Base-by-base conservation (phyloP, 164 flowering plant species). In the Saururus chinensis region DNA sequence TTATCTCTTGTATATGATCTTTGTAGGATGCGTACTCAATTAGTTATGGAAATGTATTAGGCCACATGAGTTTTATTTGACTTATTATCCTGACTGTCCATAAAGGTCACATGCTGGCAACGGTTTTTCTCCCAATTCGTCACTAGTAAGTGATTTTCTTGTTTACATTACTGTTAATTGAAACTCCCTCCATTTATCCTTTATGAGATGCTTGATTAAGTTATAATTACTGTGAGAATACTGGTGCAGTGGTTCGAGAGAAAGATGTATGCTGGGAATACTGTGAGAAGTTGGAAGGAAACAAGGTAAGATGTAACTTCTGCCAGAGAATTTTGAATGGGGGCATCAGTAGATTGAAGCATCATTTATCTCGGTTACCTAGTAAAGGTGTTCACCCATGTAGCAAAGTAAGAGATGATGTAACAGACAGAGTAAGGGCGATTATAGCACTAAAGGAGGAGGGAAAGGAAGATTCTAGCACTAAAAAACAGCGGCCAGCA, bases 211-310 rank as follows among this genome's bases (percentile, higher is more conserved):
- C 49, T 19, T 19, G 23, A 40, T 25, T 62, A 51, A 19, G 8
- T 37, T 58, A 10, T 24, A 52, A 26, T 30, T 10, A 3, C 52
- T 9, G 13, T 62, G 49, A 12, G 49, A 42, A 8, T 7, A 20
- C 23, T 51, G 19, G 30, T 49, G 59, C 83, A 88, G 93, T 91
- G 98, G 98, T 92, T 66, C 81, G 98, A 57, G 98, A 92, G 68
- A 92, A 84, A 71, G 98, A 92, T 74, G 71, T 81, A 20, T 92
- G 96, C 67, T 92, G 98, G 98, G 95, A 89, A 72, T 92, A 86
- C 76, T 87, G 88, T 51, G 96, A 92, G 63, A 86, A 85, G 78
- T 67, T 92, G 63, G 96, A 92, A 66, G 96, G 96, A 59, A 92
- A 92, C 70, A 89, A 88, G 76, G 96, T 89, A 56, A 80, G 73